These are phyloP conservation scores for Podospora tetraspora DNA, from an alignment of 495 filamentous ascomycete genomes.

Conservation along the genomic window DNA sequence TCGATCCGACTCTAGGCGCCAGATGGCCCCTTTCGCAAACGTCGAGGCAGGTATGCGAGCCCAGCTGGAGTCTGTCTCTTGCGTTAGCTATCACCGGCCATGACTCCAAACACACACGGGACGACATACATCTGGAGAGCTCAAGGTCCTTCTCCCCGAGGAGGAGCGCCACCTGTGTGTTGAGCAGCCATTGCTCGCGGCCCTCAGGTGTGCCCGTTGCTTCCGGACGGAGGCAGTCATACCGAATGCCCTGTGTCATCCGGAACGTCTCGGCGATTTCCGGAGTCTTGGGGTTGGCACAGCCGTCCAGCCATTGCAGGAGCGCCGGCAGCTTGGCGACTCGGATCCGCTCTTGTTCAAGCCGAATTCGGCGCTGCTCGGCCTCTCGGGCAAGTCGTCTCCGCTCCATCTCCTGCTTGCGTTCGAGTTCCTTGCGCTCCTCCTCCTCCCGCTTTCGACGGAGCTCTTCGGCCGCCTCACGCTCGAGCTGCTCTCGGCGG, in stretches of 20 bases:
- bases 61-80: conserved; percentile 60
- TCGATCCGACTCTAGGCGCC: conserved; percentile 45
- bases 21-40: conserved; percentile 45
- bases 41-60: conserved; percentile 46
- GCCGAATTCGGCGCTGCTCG: conserved; percentile 42
- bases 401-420: conserved; percentile 55
- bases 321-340: conserved; percentile 47
- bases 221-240: conserved; percentile 48
- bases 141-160: conserved; percentile 71
- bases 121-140: conserved; percentile 55
- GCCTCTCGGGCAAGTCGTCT: conserved; percentile 49
- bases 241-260: conserved; percentile 47
- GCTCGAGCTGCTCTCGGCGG: conserved; percentile 37
- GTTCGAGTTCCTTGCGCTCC: conserved; percentile 31
- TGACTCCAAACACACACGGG: not conserved
- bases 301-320: conserved; percentile 48
- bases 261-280: conserved; percentile 48
- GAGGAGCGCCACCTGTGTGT: conserved; percentile 67
- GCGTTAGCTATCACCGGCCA: conserved; percentile 10
- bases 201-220: conserved; percentile 42
- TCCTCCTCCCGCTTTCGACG: conserved; percentile 42
- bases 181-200: conserved; percentile 69
- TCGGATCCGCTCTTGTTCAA: conserved; percentile 44
- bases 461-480: conserved; percentile 42
- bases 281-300: conserved; percentile 42